A percentile compares a stretch with the other conserved stretches of the same genome.
Conservation (phyloP, 805 yeast genomes). For the Candida insectorum region DNA sequence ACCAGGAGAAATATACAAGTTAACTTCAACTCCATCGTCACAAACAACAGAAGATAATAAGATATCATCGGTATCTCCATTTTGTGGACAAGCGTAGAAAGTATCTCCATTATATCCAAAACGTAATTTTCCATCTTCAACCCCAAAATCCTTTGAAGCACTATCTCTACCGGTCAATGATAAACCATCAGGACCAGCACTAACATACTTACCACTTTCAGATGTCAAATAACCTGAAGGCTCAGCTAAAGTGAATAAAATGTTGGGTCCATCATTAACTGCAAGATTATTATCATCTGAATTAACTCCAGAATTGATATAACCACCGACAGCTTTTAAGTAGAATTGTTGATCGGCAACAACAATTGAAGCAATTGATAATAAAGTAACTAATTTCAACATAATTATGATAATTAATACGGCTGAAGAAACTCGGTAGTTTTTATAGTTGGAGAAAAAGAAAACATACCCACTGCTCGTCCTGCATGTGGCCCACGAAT, state of each 20-base stretch:
- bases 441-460: too few species aligned
- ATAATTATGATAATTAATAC: too few species aligned
- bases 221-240: slow-evolving; percentile 25
- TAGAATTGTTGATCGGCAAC: slow-evolving; percentile 28
- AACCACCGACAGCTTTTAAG: slow-evolving; percentile 25
- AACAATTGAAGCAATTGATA: slow-evolving; percentile 20
- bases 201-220: slow-evolving; percentile 19
- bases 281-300: slow-evolving; percentile 15
- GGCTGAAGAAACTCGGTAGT: too few species aligned
- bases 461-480: too few species aligned
- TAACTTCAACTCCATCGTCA: slow-evolving; percentile 5
- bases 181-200: slow-evolving; percentile 15
- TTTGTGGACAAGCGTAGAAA: slow-evolving; percentile 25
- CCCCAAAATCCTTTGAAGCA: slow-evolving; percentile 26
- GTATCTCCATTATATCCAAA: slow-evolving; percentile 13
- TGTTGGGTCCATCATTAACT: slow-evolving; percentile 7
- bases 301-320: slow-evolving; percentile 16
- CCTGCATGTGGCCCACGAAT: too few species aligned
- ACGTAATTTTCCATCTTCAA: slow-evolving; percentile 24
- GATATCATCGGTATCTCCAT: slow-evolving; percentile 4
- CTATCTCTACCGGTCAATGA: slow-evolving; percentile 10
- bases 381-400: slow-evolving; percentile 19
- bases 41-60: slow-evolving; percentile 9
- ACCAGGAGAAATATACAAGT: too few species aligned
- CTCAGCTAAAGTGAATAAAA: slow-evolving; percentile 21